Conservation (phyloP, 108 stramenopile genomes). For the Tribonema minus region DNA sequence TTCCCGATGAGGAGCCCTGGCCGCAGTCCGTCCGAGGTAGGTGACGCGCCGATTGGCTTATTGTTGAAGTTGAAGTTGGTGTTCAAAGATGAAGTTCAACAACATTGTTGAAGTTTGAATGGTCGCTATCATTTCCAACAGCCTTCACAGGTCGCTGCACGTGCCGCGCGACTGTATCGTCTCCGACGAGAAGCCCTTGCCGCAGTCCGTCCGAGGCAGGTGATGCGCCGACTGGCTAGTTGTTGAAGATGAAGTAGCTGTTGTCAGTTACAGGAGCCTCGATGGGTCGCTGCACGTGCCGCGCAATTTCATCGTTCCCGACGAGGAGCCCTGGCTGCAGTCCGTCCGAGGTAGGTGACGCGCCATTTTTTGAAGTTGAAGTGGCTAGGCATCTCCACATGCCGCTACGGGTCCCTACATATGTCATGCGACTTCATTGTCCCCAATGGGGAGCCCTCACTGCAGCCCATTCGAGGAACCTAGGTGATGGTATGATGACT, state of each 20-base stretch:
- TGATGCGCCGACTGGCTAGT: too few species aligned
- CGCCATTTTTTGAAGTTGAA: too few species aligned
- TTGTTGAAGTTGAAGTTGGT: not conserved
- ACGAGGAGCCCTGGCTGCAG: conserved; percentile 37
- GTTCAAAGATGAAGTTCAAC: too few species aligned
- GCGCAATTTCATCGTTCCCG: conserved; percentile 75
- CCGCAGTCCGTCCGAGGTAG: not conserved
- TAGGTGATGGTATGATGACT: too few species aligned
- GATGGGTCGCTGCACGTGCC: conserved; percentile 80
- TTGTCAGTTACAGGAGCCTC: conserved; percentile 63
- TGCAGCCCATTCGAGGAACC: too few species aligned
- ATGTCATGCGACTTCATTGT: too few species aligned
- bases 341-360: not conserved
- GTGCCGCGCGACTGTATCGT: conserved; percentile 58
- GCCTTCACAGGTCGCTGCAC: conserved; percentile 71
- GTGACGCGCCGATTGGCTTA: not conserved
- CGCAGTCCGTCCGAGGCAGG: not conserved
- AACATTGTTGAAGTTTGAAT: too few species aligned
- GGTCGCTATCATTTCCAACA: conserved; percentile 66
- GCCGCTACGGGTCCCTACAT: too few species aligned
- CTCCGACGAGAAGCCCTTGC: not conserved
- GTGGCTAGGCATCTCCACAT: too few species aligned
- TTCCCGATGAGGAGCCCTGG: conserved; percentile 62
- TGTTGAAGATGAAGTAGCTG: too few species aligned
- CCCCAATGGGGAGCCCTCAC: too few species aligned